phyloP scores from a whole-genome alignment of 768 basidiomycete species.

The Cubamyces lactineus region DNA sequence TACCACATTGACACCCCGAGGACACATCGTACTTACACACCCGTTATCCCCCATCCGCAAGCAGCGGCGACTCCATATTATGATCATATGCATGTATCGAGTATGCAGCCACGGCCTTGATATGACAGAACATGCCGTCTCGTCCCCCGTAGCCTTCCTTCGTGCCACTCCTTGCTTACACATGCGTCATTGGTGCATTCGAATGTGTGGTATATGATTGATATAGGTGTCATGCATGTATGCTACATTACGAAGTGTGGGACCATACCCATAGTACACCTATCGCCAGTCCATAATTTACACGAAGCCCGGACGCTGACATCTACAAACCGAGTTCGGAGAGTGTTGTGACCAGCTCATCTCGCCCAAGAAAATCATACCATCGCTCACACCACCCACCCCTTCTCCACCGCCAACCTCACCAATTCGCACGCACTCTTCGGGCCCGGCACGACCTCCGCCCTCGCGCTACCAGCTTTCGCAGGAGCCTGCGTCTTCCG shows the following conservation, averaged over 20 bases:
- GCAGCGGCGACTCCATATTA: too few species aligned
- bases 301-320: too few species aligned
- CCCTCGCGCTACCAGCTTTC: conserved; percentile 23
- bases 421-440: conserved; percentile 63
- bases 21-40: too few species aligned
- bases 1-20: background rate
- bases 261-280: background rate
- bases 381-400: conserved; percentile 52
- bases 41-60: too few species aligned
- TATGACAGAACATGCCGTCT: too few species aligned
- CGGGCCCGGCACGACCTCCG: background rate
- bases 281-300: too few species aligned
- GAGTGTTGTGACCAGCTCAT: background rate
- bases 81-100: too few species aligned
- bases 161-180: too few species aligned
- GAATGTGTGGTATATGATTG: too few species aligned
- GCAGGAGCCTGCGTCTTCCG: conserved; percentile 37
- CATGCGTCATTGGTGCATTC: too few species aligned
- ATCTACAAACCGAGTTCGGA: background rate
- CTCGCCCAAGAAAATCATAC: background rate
- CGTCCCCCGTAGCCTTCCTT: too few species aligned
- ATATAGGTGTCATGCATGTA: background rate
- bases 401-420: conserved; percentile 57
- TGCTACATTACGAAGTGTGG: conserved; percentile 1
- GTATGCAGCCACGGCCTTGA: too few species aligned